Evolutionary conservation across 2,329 filamentous ascomycete genomes (phyloP), one percentile per base, ranked within the genome.

Genomic region (Sclerotinia nivalis): DNA sequence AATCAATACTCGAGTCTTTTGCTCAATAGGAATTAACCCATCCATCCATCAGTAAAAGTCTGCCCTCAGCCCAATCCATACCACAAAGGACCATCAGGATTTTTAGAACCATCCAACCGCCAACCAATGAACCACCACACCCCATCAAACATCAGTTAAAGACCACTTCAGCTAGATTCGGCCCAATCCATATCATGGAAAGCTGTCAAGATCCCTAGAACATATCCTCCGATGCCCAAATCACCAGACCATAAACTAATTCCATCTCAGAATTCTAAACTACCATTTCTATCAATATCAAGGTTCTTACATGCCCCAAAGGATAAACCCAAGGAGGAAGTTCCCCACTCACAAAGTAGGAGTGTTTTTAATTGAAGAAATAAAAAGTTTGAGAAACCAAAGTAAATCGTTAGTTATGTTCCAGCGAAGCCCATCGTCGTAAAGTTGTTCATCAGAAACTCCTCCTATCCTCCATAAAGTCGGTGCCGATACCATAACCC

Each of bases 261-360:
- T 43, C 60, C 31, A 40, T 20, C 31, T 12, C 8, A 28, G 6
- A 13, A 25, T 40, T 15, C 22, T 12, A 65, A 64, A 47, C 15
- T 8, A 28, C 47, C 15, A 65, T 7, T 22, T 20, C 47, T 40
- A 43, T 43, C 9, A 52, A 65, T 52, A 22, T 65, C 61, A 65
- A 65, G 61, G 61, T 43, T 65, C 61, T 65, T 43, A 40, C 61
- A 65, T 65, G 61, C 61, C 47, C n/a, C 61, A 40, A 65, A 47
- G 45, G 15, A 65, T 54, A 28, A 65, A 28, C 9, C 31, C 34
- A 52, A 65, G n/a, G n/a, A 52, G 61, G 61, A 65, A 65, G 34
- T 52, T 28, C 61, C 61, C 37, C 61, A 65, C 61, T 65, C 61
- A 40, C 47, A 65, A 65, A 52, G 47, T 65, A 52, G 61, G 47